These are phyloP conservation scores for Botryosphaeria agaves DNA, from an alignment of 2,329 filamentous ascomycete genomes.

Conservation along the genomic window DNA sequence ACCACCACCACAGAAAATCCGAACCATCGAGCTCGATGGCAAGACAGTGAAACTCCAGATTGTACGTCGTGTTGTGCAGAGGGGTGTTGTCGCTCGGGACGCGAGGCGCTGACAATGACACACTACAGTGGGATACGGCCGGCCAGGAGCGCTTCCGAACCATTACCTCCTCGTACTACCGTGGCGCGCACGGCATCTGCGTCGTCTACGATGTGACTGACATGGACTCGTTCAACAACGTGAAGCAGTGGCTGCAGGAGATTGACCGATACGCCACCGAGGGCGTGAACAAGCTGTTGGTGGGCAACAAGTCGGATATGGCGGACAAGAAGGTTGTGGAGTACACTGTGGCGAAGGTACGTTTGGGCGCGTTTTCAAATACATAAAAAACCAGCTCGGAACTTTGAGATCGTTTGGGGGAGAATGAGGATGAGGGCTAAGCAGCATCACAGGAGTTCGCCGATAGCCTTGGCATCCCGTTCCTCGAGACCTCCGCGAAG, in stretches of 20 bases:
- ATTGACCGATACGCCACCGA: slow-evolving; percentile 98
- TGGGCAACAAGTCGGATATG: slow-evolving; percentile 99
- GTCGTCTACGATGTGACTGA: slow-evolving; percentile 99
- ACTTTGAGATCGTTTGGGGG: background rate
- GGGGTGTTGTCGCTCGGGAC: no score
- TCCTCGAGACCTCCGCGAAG: slow-evolving; percentile 99
- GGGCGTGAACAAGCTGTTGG: slow-evolving; percentile 97
- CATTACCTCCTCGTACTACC: slow-evolving; percentile 99
- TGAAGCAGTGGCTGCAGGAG: slow-evolving; percentile 99
- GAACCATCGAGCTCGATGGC: slow-evolving; percentile 96
- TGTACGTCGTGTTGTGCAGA: slow-evolving; percentile 37
- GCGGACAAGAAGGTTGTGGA: slow-evolving; percentile 99
- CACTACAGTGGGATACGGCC: slow-evolving; percentile 83
- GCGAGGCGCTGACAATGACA: slow-evolving; percentile 8
- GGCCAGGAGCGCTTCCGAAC: slow-evolving; percentile 99
- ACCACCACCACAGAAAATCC: slow-evolving; percentile 73
- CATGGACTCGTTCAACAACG: slow-evolving; percentile 99
- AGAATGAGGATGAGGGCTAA: background rate
- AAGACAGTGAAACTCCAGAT: slow-evolving; percentile 99
- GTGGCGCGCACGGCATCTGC: slow-evolving; percentile 96
- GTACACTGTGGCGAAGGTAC: slow-evolving; percentile 98
- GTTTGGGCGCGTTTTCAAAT: slow-evolving; percentile 15
- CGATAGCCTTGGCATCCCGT: slow-evolving; percentile 94
- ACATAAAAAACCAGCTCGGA: background rate
- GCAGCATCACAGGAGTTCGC: slow-evolving; percentile 83